Evolutionary conservation across 176 grass and related monocot species (phyloP).

Genomic region (Raddia guianensis): DNA sequence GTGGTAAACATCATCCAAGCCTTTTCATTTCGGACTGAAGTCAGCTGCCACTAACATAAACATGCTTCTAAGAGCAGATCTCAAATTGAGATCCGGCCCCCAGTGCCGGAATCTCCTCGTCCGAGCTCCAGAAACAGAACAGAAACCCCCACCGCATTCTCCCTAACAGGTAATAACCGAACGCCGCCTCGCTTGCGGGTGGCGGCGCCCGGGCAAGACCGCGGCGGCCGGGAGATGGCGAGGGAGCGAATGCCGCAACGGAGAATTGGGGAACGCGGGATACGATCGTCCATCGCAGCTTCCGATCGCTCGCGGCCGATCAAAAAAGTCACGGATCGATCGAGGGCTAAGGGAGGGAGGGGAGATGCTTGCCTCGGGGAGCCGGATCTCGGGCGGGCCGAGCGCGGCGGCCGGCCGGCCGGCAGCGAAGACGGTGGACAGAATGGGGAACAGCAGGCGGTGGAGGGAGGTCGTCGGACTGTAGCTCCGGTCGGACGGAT

Average conservation of each 20-base stretch:
- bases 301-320: conserved; percentile 11
- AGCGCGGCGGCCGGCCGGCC: not conserved
- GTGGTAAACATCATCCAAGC: not conserved
- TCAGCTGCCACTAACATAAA: not conserved
- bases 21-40: not conserved
- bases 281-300: not conserved
- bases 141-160: not conserved
- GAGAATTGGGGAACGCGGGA: not conserved
- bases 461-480: not conserved
- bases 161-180: not conserved
- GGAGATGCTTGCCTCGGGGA: not conserved
- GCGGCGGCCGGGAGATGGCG: too few relatives aligned
- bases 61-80: not conserved
- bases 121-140: not conserved
- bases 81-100: not conserved
- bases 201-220: not conserved
- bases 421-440: not conserved
- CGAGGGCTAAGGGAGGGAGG: not conserved
- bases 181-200: too few relatives aligned
- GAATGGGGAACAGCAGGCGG: not conserved
- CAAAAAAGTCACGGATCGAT: not conserved
- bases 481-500: too few relatives aligned
- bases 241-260: not conserved
- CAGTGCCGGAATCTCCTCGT: conserved; percentile 2
- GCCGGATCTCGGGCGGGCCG: not conserved